Conservation (phyloP, 2,329 filamentous ascomycete species). For the Knoxdaviesia capensis region DNA sequence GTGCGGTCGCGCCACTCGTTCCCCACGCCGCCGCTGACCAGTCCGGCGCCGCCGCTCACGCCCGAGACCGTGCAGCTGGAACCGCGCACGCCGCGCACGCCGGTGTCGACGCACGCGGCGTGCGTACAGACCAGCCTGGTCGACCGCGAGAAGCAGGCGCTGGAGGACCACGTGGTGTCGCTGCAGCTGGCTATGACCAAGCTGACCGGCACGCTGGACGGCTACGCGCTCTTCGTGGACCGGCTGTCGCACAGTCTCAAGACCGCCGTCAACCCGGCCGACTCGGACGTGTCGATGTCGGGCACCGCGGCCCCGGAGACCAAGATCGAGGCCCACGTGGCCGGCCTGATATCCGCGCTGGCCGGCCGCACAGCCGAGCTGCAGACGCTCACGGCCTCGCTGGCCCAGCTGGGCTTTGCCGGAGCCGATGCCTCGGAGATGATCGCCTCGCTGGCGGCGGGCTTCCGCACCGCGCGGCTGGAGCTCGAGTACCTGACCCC, state of each 20-base stretch:
- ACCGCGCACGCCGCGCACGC: conserved; percentile 2
- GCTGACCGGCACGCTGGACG: conserved; percentile 24
- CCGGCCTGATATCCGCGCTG: conserved; percentile 21
- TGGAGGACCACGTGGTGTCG: conserved; percentile 26
- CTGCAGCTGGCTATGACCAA: conserved; percentile 27
- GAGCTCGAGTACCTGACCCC: conserved; percentile 43
- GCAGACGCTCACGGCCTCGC: conserved; percentile 20
- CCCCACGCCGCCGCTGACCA: conserved; percentile 34
- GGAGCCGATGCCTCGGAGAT: conserved; percentile 26
- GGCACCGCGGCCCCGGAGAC: not conserved
- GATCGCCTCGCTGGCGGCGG: conserved; percentile 22
- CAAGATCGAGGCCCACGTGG: conserved; percentile 21
- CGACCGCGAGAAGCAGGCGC: conserved; percentile 19
- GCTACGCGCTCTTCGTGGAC: conserved; percentile 20
- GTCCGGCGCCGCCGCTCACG: too few species aligned
- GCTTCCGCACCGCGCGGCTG: conserved; percentile 34
- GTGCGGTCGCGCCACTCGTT: conserved; percentile 24
- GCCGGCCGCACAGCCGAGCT: conserved; percentile 28
- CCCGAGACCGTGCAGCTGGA: not conserved
- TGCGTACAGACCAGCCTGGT: conserved; percentile 21
- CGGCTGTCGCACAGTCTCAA: conserved; percentile 17
- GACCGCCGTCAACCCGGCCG: conserved; percentile 4
- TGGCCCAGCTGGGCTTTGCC: conserved; percentile 29
- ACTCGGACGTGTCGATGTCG: not conserved
- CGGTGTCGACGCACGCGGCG: conserved; percentile 13